Evolutionary conservation across 1,139 yeast genomes (phyloP).

Genomic region (Debaryomyces nepalensis): DNA sequence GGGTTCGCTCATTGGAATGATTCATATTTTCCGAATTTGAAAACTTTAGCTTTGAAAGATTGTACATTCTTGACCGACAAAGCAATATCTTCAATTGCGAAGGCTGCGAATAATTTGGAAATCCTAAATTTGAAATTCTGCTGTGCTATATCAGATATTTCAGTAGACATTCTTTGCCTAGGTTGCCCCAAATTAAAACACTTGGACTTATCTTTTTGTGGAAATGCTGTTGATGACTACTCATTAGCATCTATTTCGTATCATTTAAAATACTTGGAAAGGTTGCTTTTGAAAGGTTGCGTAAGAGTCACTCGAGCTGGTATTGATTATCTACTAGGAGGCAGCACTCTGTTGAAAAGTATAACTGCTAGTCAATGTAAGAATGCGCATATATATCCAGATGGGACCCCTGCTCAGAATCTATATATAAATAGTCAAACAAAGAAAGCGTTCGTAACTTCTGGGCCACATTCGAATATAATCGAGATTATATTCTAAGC

Average conservation of each 20-base stretch:
- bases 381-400: slow-evolving; percentile 62
- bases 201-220: slow-evolving; percentile 72
- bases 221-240: slow-evolving; percentile 77
- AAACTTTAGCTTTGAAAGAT: slow-evolving; percentile 61
- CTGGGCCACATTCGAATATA: slow-evolving; percentile 56
- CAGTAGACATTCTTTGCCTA: slow-evolving; percentile 66
- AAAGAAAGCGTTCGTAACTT: slow-evolving; percentile 61
- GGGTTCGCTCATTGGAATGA: slow-evolving; percentile 72
- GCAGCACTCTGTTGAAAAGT: slow-evolving; percentile 55
- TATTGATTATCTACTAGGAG: slow-evolving; percentile 64
- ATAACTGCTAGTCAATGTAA: slow-evolving; percentile 73
- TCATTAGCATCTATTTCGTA: slow-evolving; percentile 66
- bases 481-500: slow-evolving; percentile 56
- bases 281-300: slow-evolving; percentile 66
- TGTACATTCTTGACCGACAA: slow-evolving; percentile 75
- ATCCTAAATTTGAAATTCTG: slow-evolving; percentile 69
- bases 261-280: slow-evolving; percentile 51
- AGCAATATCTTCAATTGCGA: slow-evolving; percentile 64
- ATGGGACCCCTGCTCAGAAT: slow-evolving; percentile 58
- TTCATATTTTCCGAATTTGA: slow-evolving; percentile 56
- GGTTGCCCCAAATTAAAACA: slow-evolving; percentile 62
- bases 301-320: slow-evolving; percentile 77
- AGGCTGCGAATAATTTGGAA: slow-evolving; percentile 61
- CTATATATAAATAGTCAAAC: slow-evolving; percentile 56
- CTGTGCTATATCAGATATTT: slow-evolving; percentile 71